A percentile compares a stretch with the other conserved stretches of the same genome.
Evolutionary conservation across 169 alveolate species (phyloP).

Genomic region (Plasmodium fragile): DNA sequence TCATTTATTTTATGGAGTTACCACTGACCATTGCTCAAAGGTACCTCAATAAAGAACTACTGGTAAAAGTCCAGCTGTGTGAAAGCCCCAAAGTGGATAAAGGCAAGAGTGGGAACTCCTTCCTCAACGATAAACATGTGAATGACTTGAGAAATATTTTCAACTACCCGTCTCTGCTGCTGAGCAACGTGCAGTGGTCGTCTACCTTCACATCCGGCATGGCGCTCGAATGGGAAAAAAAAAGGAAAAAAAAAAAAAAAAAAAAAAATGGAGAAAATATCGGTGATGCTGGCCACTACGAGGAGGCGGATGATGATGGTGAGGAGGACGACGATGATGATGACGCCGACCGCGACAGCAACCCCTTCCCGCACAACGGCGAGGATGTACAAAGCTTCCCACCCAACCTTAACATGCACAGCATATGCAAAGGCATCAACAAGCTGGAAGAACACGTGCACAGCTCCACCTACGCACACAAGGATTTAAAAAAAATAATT

Average conservation of each 20-base stretch:
- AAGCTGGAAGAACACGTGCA: constrained; percentile 37
- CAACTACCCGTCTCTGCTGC: constrained; percentile 19
- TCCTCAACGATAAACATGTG: constrained; percentile 29
- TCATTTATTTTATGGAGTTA: constrained; percentile 27
- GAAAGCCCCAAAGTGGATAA: constrained; percentile 8
- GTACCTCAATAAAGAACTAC: constrained; percentile 16
- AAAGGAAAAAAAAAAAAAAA: not conserved
- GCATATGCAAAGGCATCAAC: constrained; percentile 26
- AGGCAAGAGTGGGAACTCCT: not conserved
- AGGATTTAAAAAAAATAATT: not conserved
- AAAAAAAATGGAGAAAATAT: not conserved
- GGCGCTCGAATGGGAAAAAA: constrained; percentile 3
- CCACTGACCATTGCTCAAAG: constrained; percentile 40
- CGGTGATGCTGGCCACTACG: not conserved
- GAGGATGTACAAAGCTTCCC: constrained; percentile 33
- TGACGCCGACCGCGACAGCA: not conserved
- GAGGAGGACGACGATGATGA: constrained; percentile 5
- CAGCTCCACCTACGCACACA: constrained; percentile 10
- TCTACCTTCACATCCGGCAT: constrained; percentile 37
- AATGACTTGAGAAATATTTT: constrained; percentile 36
- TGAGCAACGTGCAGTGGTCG: constrained; percentile 53
- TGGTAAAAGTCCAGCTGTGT: constrained; percentile 11
- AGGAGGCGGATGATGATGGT: not conserved
- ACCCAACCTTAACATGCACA: constrained; percentile 12
- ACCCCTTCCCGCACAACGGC: not conserved